These are phyloP conservation scores for Corinectria fuckeliana DNA, from an alignment of 2,329 filamentous ascomycete species.

Conservation along the genomic window DNA sequence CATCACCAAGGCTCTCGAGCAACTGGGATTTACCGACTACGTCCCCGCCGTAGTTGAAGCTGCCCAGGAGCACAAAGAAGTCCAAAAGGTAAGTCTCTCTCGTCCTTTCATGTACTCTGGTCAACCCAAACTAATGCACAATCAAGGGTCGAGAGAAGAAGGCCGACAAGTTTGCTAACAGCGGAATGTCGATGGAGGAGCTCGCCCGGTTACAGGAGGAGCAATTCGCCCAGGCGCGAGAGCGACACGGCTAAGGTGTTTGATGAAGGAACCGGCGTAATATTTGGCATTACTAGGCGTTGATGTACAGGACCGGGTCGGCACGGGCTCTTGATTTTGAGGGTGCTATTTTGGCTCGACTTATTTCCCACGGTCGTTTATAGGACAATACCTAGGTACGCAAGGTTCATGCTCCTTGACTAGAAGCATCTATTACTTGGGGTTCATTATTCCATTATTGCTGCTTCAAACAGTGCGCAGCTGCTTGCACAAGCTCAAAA, in stretches of 20 bases:
- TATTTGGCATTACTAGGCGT: slow-evolving; percentile 46
- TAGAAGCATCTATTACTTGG: not conserved
- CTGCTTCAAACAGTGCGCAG: not conserved
- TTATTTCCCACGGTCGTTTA: slow-evolving; percentile 33
- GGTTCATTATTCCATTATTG: not conserved
- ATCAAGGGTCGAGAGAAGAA: slow-evolving; percentile 90
- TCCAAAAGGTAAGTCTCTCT: slow-evolving; percentile 73
- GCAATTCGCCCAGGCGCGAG: slow-evolving; percentile 78
- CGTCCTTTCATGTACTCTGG: slow-evolving; percentile 27
- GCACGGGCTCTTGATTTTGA: slow-evolving; percentile 22
- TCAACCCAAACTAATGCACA: slow-evolving; percentile 55
- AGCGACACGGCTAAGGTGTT: slow-evolving; percentile 43
- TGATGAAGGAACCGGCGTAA: slow-evolving; percentile 30
- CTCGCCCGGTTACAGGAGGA: slow-evolving; percentile 88
- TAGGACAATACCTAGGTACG: slow-evolving; percentile 25
- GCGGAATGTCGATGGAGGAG: slow-evolving; percentile 89
- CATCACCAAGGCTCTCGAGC: slow-evolving; percentile 91
- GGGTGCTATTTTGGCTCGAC: slow-evolving; percentile 22
- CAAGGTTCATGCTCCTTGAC: not conserved
- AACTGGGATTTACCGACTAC: slow-evolving; percentile 92
- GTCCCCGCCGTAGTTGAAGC: slow-evolving; percentile 86
- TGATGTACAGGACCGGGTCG: slow-evolving; percentile 29
- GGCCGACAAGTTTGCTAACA: slow-evolving; percentile 95
- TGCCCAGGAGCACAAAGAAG: slow-evolving; percentile 89
- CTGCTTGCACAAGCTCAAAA: not conserved